Evolutionary conservation across 2,329 filamentous ascomycete species (phyloP).

Genomic region (Arthrobotrys entomopaga): DNA sequence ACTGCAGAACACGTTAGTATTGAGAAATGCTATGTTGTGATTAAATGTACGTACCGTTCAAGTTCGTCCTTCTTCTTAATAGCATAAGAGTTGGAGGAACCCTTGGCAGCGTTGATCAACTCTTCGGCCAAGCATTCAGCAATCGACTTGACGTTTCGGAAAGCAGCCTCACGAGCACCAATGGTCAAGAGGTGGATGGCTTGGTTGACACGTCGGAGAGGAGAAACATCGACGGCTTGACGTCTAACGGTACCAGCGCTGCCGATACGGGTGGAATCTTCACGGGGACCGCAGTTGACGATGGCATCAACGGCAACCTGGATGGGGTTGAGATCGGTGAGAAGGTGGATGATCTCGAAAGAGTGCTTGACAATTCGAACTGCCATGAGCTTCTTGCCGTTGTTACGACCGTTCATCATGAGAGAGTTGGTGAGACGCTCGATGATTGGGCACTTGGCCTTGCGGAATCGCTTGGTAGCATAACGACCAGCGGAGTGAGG

Average conservation of each 20-base stretch:
- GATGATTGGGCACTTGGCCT: constrained; percentile 99
- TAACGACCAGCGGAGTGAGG: constrained; percentile 98
- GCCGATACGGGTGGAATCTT: constrained; percentile 99
- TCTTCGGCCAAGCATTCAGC: constrained; percentile 99
- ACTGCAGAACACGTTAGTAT: constrained; percentile 64
- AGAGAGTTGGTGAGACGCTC: constrained; percentile 99
- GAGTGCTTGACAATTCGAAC: constrained; percentile 98
- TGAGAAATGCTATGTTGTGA: not conserved
- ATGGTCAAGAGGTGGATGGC: constrained; percentile 98
- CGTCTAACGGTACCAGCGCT: constrained; percentile 99
- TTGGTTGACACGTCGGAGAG: constrained; percentile 99
- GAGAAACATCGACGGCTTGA: constrained; percentile 99
- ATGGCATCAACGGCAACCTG: constrained; percentile 99
- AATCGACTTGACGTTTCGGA: constrained; percentile 99
- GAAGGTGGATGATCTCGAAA: constrained; percentile 99
- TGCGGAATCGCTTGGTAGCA: constrained; percentile 99
- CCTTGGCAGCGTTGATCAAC: constrained; percentile 99
- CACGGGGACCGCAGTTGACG: constrained; percentile 99
- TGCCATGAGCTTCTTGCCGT: constrained; percentile 99
- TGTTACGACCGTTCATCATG: constrained; percentile 99
- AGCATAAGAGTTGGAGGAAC: constrained; percentile 94
- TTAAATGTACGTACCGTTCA: constrained; percentile 70
- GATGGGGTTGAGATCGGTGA: constrained; percentile 99
- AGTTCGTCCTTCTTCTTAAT: constrained; percentile 99
- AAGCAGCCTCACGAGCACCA: constrained; percentile 96